phyloP scores from a whole-genome alignment of 257 asterid genomes.

The Salvia splendens region DNA sequence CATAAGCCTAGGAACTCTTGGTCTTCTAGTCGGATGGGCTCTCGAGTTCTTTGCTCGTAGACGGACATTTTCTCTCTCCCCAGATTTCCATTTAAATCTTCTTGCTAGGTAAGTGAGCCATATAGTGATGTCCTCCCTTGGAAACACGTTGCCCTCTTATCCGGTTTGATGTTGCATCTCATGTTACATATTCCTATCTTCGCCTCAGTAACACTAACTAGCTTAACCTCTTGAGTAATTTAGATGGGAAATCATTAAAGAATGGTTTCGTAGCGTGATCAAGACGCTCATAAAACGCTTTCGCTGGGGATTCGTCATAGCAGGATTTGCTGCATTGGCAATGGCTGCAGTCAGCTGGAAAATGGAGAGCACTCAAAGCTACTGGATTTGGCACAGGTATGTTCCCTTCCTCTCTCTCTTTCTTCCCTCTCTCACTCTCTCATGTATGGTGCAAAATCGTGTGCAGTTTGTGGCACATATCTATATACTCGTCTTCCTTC shows the following conservation, averaged over 20 bases:
- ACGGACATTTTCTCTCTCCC: conserved; percentile 47
- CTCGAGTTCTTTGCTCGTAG: conserved; percentile 66
- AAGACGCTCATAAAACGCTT: conserved; percentile 62
- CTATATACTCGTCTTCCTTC: conserved; percentile 80
- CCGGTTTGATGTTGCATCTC: too few relatives aligned
- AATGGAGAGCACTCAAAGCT: conserved; percentile 68
- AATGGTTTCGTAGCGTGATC: conserved; percentile 52
- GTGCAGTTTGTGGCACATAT: conserved; percentile 90
- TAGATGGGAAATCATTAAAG: conserved; percentile 68
- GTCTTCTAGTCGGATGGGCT: conserved; percentile 76
- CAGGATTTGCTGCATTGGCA: conserved; percentile 64
- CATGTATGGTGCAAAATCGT: conserved; percentile 33
- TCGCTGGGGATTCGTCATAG: conserved; percentile 70
- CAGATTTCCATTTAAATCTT: conserved; percentile 59
- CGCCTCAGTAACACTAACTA: background rate
- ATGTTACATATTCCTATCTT: too few relatives aligned
- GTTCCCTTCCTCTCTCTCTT: background rate
- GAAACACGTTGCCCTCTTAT: too few relatives aligned
- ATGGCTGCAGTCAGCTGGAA: conserved; percentile 91
- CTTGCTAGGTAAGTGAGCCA: conserved; percentile 49
- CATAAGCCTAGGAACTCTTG: conserved; percentile 66
- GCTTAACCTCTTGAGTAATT: conserved; percentile 24
- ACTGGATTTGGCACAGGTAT: conserved; percentile 99
- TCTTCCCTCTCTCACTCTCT: conserved; percentile 14
- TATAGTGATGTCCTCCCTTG: too few relatives aligned